Base-by-base conservation (phyloP, 148 eudicot species). In the Chenopodium berlandieri region DNA sequence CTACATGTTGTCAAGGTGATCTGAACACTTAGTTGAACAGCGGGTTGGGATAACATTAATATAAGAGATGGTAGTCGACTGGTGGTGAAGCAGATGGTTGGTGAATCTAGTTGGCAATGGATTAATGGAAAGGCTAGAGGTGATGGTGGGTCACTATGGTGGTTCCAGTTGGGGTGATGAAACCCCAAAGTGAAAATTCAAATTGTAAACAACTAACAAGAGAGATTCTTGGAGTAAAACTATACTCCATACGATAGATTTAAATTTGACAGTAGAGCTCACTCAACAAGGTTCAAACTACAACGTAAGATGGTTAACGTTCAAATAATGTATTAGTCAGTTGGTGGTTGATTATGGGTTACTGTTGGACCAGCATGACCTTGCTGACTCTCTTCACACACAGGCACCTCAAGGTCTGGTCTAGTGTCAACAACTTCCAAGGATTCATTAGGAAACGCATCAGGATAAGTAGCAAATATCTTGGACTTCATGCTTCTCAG, bases 401-500 rank as follows among this genome's bases (percentile, higher is more conserved):
- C 62, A 20, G 96, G 89, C 75, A 69, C 71, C 89, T 95, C 94
- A 71, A 95, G 93, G 87, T 95, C 98, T 16, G 97, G 97, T 82
- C 97, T 89, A 70, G 86, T 80, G 81, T 93, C 97, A 40, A 89
- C 89, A 46, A 93, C 90, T 75, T 93, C 92, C 25, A 87, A 77
- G 40, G 94, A 86, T 78, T 83, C 90, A 79, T 89, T 92, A 17
- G 94, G 91, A 83, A 95, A 89, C 47, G 98, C 97, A 88, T 95
- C 97, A 10, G 98, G 98, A 86, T 93, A 95, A 65, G 97, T 91
- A 46, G 90, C 92, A 82, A 79, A 54, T 52, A 95, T 86, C 85
- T 90, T 93, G 71, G 85, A 69, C 84, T 95, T 95, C 91, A 95
- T 82, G 90, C 90, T 92, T 93, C 99, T 94, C 80, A 96, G 85